phyloP scores from a whole-genome alignment of 2,329 filamentous ascomycete genomes.

The Ophiostoma sp. region DNA sequence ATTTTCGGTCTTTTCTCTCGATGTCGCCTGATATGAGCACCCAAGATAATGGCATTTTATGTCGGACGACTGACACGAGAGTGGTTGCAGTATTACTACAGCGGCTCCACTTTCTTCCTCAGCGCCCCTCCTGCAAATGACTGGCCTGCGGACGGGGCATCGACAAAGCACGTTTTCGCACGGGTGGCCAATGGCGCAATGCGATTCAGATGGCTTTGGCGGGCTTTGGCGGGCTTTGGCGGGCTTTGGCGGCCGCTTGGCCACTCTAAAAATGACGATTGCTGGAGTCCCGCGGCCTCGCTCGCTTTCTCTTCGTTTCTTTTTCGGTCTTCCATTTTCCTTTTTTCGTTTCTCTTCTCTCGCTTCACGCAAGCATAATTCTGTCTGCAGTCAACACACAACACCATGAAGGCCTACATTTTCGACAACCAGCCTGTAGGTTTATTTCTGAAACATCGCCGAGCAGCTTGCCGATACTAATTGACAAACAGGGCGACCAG shows the following conservation, averaged over 20 bases:
- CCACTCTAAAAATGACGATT: background rate
- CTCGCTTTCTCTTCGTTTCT: background rate
- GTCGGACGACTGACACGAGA: no score
- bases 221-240: background rate
- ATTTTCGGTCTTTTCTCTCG: no score
- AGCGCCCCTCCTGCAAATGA: background rate
- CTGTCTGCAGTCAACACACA: background rate
- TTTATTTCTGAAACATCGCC: background rate
- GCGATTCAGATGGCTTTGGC: slow-evolving; percentile 15
- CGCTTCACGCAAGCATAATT: background rate
- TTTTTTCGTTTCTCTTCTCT: background rate
- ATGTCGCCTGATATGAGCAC: no score
- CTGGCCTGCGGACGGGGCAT: slow-evolving; percentile 20
- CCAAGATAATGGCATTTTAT: no score
- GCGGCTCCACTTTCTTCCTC: background rate
- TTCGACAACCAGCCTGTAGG: slow-evolving; percentile 53
- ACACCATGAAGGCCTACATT: slow-evolving; percentile 52
- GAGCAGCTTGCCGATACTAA: background rate
- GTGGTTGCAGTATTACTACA: background rate
- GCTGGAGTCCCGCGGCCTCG: background rate
- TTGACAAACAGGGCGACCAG: slow-evolving; percentile 72
- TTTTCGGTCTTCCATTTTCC: background rate
- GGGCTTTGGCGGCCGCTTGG: background rate
- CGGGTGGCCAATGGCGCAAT: slow-evolving; percentile 23
- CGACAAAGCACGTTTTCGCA: slow-evolving; percentile 21